These are phyloP conservation scores for Platanus orientalis DNA, from an alignment of 164 flowering plant species.

Conservation along the genomic window DNA sequence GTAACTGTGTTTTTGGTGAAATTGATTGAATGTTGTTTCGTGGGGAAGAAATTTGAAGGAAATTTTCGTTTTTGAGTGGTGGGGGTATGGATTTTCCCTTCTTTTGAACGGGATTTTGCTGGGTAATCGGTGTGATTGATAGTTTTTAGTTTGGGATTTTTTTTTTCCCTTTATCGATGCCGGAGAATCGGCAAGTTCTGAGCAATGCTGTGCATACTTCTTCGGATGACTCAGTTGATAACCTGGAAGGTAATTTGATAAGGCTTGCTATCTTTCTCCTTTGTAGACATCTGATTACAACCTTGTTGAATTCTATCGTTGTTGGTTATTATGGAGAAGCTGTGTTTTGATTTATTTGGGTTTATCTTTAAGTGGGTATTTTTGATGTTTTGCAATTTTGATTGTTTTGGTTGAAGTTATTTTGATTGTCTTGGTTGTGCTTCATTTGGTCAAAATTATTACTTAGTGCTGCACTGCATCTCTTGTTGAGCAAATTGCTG, in stretches of 20 bases:
- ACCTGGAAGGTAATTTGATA: constrained; percentile 16
- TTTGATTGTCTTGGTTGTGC: no score
- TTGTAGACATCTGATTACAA: background rate
- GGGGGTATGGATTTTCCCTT: background rate
- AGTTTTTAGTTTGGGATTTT: background rate
- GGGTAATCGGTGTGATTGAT: background rate
- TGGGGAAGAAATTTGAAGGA: background rate
- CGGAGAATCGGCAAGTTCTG: constrained; percentile 19
- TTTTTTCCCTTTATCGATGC: constrained; percentile 13
- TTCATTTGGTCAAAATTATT: no score
- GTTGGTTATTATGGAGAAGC: background rate
- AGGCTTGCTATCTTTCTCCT: background rate
- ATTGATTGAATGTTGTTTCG: constrained; percentile 7
- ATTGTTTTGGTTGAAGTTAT: no score
- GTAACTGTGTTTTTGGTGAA: background rate
- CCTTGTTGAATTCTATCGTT: background rate
- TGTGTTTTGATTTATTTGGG: background rate
- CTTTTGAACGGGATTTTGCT: background rate
- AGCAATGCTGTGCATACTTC: constrained; percentile 11
- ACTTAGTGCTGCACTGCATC: no score
- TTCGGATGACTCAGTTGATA: constrained; percentile 12
- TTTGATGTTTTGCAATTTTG: background rate
- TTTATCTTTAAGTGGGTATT: background rate
- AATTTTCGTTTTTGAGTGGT: no score
- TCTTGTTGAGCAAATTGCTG: background rate